Evolutionary conservation across 2,329 filamentous ascomycete species (phyloP).

Genomic region (Biscogniauxia marginata): DNA sequence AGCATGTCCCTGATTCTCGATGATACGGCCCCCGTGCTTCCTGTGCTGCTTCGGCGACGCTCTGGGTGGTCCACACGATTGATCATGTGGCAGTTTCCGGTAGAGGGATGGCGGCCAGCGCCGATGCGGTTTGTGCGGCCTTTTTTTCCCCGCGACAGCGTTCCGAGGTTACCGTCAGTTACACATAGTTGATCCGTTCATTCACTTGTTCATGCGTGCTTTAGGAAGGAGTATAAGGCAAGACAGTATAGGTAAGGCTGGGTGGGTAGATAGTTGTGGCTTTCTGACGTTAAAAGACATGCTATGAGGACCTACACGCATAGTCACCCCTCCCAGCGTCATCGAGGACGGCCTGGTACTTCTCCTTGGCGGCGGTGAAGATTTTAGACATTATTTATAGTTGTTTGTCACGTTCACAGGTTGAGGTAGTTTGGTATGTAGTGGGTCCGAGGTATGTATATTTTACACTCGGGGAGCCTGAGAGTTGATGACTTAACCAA

Average conservation of each 20-base stretch:
- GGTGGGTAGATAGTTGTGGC: too few relatives aligned
- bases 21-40: conserved; percentile 22
- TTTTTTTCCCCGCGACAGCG: conserved; percentile 8
- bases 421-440: background rate
- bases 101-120: conserved; percentile 26
- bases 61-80: conserved; percentile 27
- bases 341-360: conserved; percentile 34
- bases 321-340: conserved; percentile 33
- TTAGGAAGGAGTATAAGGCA: too few relatives aligned
- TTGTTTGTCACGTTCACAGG: too few relatives aligned
- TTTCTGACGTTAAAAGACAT: background rate
- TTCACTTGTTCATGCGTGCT: too few relatives aligned
- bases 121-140: conserved; percentile 32
- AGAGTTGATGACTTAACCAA: too few relatives aligned
- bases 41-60: conserved; percentile 27
- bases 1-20: conserved; percentile 29
- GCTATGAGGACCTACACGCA: conserved; percentile 24
- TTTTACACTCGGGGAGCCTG: background rate
- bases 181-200: background rate
- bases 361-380: conserved; percentile 32
- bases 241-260: background rate
- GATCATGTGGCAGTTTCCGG: conserved; percentile 26
- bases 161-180: too few relatives aligned
- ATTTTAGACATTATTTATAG: conserved; percentile 33
- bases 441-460: background rate